Evolutionary conservation across 1,284 basidiomycete species (phyloP), one percentile per base, ranked within the genome.

Genomic region (Ustilago shanxiensis): DNA sequence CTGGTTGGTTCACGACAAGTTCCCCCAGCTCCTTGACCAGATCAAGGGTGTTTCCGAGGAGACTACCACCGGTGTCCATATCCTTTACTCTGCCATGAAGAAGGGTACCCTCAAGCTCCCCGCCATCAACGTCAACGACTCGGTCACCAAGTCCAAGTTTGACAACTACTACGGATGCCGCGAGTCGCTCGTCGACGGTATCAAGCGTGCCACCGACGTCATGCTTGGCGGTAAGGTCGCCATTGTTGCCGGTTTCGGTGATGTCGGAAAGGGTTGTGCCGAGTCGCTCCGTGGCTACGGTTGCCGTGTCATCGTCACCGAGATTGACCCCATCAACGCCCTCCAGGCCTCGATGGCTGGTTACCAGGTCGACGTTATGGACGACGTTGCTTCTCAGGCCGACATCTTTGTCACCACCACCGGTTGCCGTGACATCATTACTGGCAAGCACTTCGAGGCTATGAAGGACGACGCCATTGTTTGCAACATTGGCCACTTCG

Each of bases 191-290:
- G 97, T 99, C 80, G 96, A 99, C 87, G 96, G 96, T 86, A 98
- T 99, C 90, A 99, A 99, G 91, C 95, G 96, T 87, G 96, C 96
- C 73, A 99, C 96, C 83, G 96, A 99, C 88, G 95, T 99, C 87
- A 99, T 99, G 96, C 92, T 99, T 87, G 97, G 97, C 84, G 96
- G 96, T 72, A 99, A 99, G 89, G 94, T 98, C 81, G 95, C 95
- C 71, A 93, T 99, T 79, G 96, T 99, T 83, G 96, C 96, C 83
- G 96, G 96, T 75, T 99, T 93, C 88, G 96, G 96, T 89, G 96
- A 99, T 86, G 96, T 99, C 84, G 96, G 96, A 83, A 99, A 99
- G 89, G 96, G 96, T 76, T 99, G 97, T 87, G 96, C 96, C 80
- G 95, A 99, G 89, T 95, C 97, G 47, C 92, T 99, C 85, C 91